Base-by-base conservation (phyloP, 2,329 filamentous ascomycete genomes). In the Fusarium poae region DNA sequence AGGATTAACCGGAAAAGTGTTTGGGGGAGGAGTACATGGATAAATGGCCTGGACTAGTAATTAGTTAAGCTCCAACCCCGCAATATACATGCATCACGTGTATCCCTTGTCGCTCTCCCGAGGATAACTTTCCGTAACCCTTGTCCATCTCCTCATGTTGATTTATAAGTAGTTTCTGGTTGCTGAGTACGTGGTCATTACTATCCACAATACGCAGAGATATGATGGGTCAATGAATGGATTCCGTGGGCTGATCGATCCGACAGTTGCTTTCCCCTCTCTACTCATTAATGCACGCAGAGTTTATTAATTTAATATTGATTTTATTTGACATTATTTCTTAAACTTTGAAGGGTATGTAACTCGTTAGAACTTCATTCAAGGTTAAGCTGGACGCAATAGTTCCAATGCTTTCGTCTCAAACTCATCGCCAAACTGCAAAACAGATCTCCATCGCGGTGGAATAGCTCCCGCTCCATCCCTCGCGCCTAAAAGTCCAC, bases 391-490 rank as follows among this genome's bases (percentile, higher is more conserved):
- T 9, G 39, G 15, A 15, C 63, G 44, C 5, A 69, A 6, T 6
- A 70, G 15, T 5, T n/a, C 42, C 23, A 69, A 56, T 15, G 62
- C 66, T 4, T 39, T 35, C 1, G 13, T 51, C 0, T 43, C 57
- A 67, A 83, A 82, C 73, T 83, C 81, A 3, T 74, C 51, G 2
- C 62, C 73, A 65, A 81, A 82, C 73, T 83, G 81, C 62, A 83
- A 62, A 65, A 72, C 75, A 11, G 73, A 64, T 52, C 74, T 72
- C 83, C 83, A 85, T 16, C 72, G 35, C n/a, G 48, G 23, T 1
- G 82, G 82, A n/a, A 85, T 79, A 7, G 74, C 79, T 3, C 77
- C 73, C 5, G 78, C 72, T 5, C 83, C 83, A 48, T 84, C 81
- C 27, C 81, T 73, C 3, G 82, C 83, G 0, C 83, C 83, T 3